Conservation (phyloP, 2,329 filamentous ascomycete genomes). For the Colletotrichum karsti region DNA sequence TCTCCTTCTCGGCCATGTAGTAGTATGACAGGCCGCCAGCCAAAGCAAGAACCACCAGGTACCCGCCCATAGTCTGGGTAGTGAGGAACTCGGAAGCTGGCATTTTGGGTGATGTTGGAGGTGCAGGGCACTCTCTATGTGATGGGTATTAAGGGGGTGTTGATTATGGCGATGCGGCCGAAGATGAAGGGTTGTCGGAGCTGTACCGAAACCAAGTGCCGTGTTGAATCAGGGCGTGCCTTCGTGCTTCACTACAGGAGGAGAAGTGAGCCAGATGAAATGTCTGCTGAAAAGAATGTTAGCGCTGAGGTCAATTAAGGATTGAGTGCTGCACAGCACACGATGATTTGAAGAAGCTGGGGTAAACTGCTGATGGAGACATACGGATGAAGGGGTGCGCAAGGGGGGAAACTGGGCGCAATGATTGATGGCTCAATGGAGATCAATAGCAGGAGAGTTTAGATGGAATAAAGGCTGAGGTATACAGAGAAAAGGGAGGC, state of each 20-base stretch:
- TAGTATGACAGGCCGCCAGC: slow-evolving; percentile 27
- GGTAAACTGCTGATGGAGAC: slow-evolving; percentile 7
- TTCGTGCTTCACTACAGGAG: neutral
- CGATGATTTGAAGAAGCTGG: neutral
- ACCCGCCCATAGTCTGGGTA: slow-evolving; percentile 28
- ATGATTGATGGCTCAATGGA: slow-evolving; percentile 17
- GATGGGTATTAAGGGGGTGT: slow-evolving; percentile 14
- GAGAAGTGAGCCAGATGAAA: neutral
- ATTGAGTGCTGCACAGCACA: neutral
- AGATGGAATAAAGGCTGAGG: neutral
- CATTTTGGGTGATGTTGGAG: slow-evolving; percentile 29
- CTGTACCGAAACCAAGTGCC: neutral
- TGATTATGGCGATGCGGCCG: neutral
- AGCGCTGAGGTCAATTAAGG: neutral
- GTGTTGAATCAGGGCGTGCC: neutral
- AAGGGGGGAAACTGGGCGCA: slow-evolving; percentile 1
- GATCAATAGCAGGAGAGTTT: slow-evolving; percentile 29
- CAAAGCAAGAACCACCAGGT: slow-evolving; percentile 26
- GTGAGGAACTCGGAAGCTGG: slow-evolving; percentile 28
- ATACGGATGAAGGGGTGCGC: slow-evolving; percentile 17
- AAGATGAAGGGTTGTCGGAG: slow-evolving; percentile 12
- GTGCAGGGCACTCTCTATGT: neutral
- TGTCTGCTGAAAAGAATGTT: neutral
- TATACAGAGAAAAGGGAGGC: slow-evolving; percentile 17
- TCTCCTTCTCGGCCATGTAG: slow-evolving; percentile 37